phyloP scores from a whole-genome alignment of 192 early-diverging fungal genomes.

The Entophlyctis luteolus region DNA sequence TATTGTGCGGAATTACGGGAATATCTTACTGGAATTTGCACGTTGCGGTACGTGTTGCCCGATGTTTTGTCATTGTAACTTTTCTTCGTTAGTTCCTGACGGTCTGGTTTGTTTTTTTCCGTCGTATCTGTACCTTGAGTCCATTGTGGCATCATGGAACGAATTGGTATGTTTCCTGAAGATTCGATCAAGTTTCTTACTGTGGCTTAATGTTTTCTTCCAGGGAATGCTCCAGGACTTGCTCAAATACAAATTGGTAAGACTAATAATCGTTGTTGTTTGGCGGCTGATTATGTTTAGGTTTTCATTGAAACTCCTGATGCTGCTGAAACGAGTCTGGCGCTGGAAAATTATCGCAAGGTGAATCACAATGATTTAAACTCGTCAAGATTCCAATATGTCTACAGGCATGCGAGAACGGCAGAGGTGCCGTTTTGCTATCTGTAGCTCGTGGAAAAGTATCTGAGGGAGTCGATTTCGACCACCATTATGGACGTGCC shows the following conservation, averaged over 20 bases:
- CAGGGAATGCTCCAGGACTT: conserved; percentile 89
- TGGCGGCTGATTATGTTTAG: conserved; percentile 85
- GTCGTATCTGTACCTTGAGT: conserved; percentile 97
- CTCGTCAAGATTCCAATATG: neutral
- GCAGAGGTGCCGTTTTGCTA: conserved; percentile 92
- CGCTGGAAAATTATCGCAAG: conserved; percentile 89
- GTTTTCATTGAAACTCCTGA: conserved; percentile 99
- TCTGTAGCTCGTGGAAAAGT: conserved; percentile 99
- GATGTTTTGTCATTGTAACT: conserved; percentile 93
- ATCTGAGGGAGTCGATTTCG: conserved; percentile 99
- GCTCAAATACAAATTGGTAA: conserved; percentile 92
- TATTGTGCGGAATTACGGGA: conserved; percentile 97
- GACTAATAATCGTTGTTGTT: conserved; percentile 46
- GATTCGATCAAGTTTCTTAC: neutral
- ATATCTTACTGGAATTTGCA: conserved; percentile 91
- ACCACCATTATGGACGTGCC: conserved; percentile 98
- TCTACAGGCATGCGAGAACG: conserved; percentile 88
- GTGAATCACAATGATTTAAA: conserved; percentile 29
- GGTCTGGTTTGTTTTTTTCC: conserved; percentile 99
- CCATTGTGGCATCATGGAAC: conserved; percentile 97
- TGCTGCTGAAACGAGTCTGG: conserved; percentile 92
- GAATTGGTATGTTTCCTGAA: conserved; percentile 66
- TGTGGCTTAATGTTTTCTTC: neutral
- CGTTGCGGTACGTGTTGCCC: conserved; percentile 90
- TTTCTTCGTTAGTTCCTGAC: conserved; percentile 92